Base-by-base conservation (phyloP, 73 alveolate species). In the Tetrahymena malaccensis region DNA sequence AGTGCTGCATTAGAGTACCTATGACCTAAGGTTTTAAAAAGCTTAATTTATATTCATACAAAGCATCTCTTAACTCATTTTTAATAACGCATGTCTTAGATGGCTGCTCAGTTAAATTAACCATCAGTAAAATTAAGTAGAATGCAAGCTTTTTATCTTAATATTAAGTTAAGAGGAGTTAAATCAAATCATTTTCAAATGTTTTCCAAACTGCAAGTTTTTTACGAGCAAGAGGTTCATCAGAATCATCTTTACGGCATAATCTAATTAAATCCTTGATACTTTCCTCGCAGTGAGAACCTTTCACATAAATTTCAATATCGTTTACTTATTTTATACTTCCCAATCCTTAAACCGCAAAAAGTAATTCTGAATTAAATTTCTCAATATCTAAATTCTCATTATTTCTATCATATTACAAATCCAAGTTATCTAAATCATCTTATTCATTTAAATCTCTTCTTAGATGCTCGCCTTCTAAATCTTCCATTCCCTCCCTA, bases 141-240 rank as follows among this genome's bases (percentile, higher is more conserved):
- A 95, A 98, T 27, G 98, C 89, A 35, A 98, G 96, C 43, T 96
- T 96, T 56, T 97, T 96, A 93, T 98, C 99, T 94, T 97, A 55
- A 40, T 96, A 96, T 58, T 98, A 97, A 93, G 98, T 84, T 38
- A 97, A 89, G 7, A 98, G 98, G 34, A 98, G 96, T 35, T 97
- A 97, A n/a, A 98, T 85, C 22, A 98, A 97, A 89, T 96, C 97
- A 43, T 94, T 95, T 95, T 98, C 96, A 44, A 98, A 58, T 33
- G 97, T 97, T 31, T 94, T 93, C 96, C 98, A 97, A 95, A 97
- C 95, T 4, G 97, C 99, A 34, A 98, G 96, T 34, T 94, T 84
- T 33, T 58, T 38, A 85, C 97, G 95, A 31, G 96, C 98, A 1
- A 96, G 22, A 31, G 99, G 99, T 85, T 96, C 93, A 22, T 94